Percentiles rank a stretch among this genome's conserved stretches.
Conservation (phyloP, 2,329 filamentous ascomycete species). For the Alternaria panax region DNA sequence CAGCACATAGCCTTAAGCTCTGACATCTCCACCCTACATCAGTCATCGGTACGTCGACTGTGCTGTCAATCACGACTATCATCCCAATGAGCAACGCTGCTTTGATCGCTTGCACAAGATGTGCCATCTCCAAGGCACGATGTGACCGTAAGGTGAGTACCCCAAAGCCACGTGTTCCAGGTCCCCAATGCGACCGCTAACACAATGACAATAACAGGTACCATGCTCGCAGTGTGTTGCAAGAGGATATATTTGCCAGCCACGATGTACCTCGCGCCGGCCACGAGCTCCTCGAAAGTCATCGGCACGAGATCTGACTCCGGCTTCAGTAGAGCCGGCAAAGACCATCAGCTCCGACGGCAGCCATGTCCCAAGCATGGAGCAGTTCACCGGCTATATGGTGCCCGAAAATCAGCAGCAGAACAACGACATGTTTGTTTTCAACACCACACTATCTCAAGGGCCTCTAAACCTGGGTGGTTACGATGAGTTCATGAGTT, state of each 20-base stretch:
- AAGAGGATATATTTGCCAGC: slow-evolving; percentile 10
- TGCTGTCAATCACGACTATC: not conserved
- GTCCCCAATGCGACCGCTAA: not conserved
- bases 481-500: slow-evolving; percentile 12
- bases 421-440: not conserved
- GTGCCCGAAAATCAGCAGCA: not conserved
- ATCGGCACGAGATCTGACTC: not conserved
- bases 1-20: not conserved
- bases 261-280: slow-evolving; percentile 9
- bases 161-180: not conserved
- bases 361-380: slow-evolving; percentile 1
- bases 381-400: slow-evolving; percentile 6
- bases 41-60: not conserved
- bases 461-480: not conserved
- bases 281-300: slow-evolving; percentile 8
- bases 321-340: not conserved
- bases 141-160: slow-evolving; percentile 13
- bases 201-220: not conserved
- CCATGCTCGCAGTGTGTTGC: slow-evolving; percentile 15
- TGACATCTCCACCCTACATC: not conserved
- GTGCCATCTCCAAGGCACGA: slow-evolving; percentile 14
- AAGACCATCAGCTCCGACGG: not conserved
- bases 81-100: slow-evolving; percentile 6
- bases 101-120: slow-evolving; percentile 14
- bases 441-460: not conserved